Conservation (phyloP, 2,329 filamentous ascomycete genomes). For the Graphilbum sp. region DNA sequence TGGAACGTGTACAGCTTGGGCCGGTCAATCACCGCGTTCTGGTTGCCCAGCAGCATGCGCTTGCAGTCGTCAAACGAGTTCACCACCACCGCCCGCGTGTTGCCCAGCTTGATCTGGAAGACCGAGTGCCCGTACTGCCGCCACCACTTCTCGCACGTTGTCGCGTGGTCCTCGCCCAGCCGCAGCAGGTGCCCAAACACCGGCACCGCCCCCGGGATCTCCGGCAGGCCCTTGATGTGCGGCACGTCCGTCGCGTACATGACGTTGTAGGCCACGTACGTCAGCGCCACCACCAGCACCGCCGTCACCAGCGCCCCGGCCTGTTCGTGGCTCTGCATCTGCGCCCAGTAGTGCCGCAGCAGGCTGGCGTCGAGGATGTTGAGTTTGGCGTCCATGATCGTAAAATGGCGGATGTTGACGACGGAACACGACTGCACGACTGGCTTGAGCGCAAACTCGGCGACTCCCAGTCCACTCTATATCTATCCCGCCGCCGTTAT, state of each 20-base stretch:
- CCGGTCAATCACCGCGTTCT: slow-evolving; percentile 61
- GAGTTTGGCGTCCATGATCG: slow-evolving; percentile 5
- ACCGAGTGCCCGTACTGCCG: slow-evolving; percentile 42
- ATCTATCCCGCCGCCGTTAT: no score
- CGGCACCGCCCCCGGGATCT: slow-evolving; percentile 40
- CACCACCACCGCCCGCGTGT: slow-evolving; percentile 58
- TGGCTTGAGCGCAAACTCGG: no score
- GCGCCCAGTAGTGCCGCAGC: slow-evolving; percentile 5
- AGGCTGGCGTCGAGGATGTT: slow-evolving; percentile 2
- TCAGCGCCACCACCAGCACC: slow-evolving; percentile 2
- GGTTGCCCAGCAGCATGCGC: slow-evolving; percentile 62
- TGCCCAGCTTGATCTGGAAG: slow-evolving; percentile 53
- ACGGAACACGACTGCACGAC: background rate
- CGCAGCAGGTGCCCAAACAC: slow-evolving; percentile 48
- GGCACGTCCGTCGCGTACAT: slow-evolving; percentile 36
- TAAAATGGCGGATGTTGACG: background rate
- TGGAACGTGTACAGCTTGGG: slow-evolving; percentile 73
- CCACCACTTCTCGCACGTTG: slow-evolving; percentile 36
- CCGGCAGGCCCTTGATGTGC: slow-evolving; percentile 44
- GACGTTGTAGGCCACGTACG: slow-evolving; percentile 5
- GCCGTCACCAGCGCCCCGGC: slow-evolving; percentile 4
- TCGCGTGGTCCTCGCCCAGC: slow-evolving; percentile 40
- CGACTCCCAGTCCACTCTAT: no score
- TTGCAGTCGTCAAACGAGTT: slow-evolving; percentile 64
- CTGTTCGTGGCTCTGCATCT: slow-evolving; percentile 5